Evolutionary conservation across 345 rosid species (phyloP), one percentile per base, ranked within the genome.

Genomic region (Reutealis trisperma): DNA sequence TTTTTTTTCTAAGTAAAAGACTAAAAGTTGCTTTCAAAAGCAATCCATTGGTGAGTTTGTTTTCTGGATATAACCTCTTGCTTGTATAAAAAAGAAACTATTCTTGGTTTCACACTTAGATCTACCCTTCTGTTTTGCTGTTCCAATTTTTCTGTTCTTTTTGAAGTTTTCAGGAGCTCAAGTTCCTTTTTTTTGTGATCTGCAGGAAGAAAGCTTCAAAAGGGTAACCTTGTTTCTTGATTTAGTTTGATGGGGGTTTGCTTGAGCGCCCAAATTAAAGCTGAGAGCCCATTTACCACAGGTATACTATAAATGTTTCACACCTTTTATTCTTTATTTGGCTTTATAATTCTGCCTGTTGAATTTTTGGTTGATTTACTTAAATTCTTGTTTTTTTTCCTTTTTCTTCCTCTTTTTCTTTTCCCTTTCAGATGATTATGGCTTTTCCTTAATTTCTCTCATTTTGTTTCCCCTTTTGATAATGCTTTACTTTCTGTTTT

Each of bases 191-290:
- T 15, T 44, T 47, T 77, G 58, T 81, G 71, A 82, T 85, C 71
- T 70, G 52, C 74, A 85, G 87, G 76, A 58, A 66, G 82, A 80
- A 75, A 32, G 41, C 42, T 41, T 75, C 79, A 62, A 62, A 69
- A 78, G 68, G 78, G 79, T 71, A 80, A 37, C 72, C 67, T 74
- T 66, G 72, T 76, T 77, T 27, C 44, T 67, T 72, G 68, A 16
- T 55, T 74, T 66, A 61, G 51, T 67, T 77, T 78, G 24, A 96
- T 96, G 98, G 97, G 99, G 91, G 72, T 87, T 84, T 96, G 99
- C 86, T 86, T 93, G 55, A 91, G 98, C 79, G 89, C 97, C 78
- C 89, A 84, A 83, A 88, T 96, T 80, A 93, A 93, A 89, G 97
- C 93, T 70, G 96, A 87, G 84, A 90, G 93, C 83, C 91, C 92